These are phyloP conservation scores for Cryphonectria carpinicola DNA, from an alignment of 2,329 filamentous ascomycete species.

Conservation along the genomic window DNA sequence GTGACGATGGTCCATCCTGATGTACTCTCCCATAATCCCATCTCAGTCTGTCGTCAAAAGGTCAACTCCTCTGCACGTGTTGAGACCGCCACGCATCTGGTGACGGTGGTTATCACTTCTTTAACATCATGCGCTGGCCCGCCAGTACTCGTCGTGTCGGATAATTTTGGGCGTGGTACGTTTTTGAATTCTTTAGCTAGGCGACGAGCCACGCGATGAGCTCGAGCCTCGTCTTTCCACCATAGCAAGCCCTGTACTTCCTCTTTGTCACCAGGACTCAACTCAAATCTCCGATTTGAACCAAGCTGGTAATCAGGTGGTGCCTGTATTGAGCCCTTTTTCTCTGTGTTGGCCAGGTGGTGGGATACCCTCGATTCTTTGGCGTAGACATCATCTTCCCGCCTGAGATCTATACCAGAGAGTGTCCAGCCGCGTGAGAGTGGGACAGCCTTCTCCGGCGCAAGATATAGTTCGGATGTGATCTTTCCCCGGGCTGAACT, in stretches of 20 bases:
- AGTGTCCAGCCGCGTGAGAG: conserved; percentile 2
- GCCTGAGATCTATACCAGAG: background rate
- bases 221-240: conserved; percentile 21
- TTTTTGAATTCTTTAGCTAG: background rate
- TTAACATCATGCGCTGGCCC: conserved; percentile 15
- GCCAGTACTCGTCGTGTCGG: conserved; percentile 4
- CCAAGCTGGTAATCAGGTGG: background rate
- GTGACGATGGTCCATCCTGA: conserved; percentile 56
- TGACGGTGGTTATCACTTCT: background rate
- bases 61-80: conserved; percentile 52
- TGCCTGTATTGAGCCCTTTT: background rate
- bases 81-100: conserved; percentile 42
- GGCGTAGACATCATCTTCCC: background rate
- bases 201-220: conserved; percentile 5
- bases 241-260: conserved; percentile 2
- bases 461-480: background rate
- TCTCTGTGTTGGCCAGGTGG: background rate
- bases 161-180: background rate
- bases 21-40: conserved; percentile 56
- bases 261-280: background rate
- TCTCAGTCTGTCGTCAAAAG: conserved; percentile 54
- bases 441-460: background rate
- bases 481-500: background rate
- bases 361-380: background rate
- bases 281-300: background rate